Evolutionary conservation across 768 basidiomycete genomes (phyloP), one percentile per base, ranked within the genome.

Genomic region (Lactarius sp.): DNA sequence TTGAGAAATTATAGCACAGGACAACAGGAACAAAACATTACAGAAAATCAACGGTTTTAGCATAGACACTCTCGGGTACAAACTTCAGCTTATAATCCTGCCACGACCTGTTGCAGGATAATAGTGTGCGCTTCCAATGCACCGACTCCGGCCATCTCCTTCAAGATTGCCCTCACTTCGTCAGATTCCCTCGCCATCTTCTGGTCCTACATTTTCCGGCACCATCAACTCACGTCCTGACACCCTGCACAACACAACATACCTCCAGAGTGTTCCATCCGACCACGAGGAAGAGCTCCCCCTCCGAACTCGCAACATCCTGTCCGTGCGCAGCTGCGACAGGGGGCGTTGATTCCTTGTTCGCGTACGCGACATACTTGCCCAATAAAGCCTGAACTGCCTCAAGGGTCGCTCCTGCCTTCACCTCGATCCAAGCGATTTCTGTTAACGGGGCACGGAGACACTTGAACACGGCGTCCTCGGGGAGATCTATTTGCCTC

Each of bases 181-280:
- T 54, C 20, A 16, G 52, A 41, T 33, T 49, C 44, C 37, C 12
- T 10, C 27, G 34, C 7, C 4, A 1, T 14, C 34, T 52, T 52
- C 50, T 59, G 34, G 36, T 41, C 52, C 51, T 58, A 31, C 14
- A 56, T 13, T 37, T 47, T 4, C 8, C 27, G n/a, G 12, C 42
- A 34, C 27, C 37, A 16, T 64, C 42, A 33, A 36, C 39, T 50
- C 18, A 33, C 14, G 13, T 37, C 58, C 46, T 46, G 10, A 6
- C 4, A 52, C 12, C 47, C 34, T 18, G 20, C 27, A 34, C 8
- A 27, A 27, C 16, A 41, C 13, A 18, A 33, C 18, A 14, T 49
- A 61, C 60, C 52, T 61, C 46, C 27, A 36, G 10, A 27, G 18
- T 33, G 16, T 39, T n/a, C 56, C 61, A 62, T 20, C 50, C 22